These are phyloP conservation scores for Sporisorium iseilematis-ciliati DNA, from an alignment of 1,284 basidiomycete genomes.

Conservation along the genomic window DNA sequence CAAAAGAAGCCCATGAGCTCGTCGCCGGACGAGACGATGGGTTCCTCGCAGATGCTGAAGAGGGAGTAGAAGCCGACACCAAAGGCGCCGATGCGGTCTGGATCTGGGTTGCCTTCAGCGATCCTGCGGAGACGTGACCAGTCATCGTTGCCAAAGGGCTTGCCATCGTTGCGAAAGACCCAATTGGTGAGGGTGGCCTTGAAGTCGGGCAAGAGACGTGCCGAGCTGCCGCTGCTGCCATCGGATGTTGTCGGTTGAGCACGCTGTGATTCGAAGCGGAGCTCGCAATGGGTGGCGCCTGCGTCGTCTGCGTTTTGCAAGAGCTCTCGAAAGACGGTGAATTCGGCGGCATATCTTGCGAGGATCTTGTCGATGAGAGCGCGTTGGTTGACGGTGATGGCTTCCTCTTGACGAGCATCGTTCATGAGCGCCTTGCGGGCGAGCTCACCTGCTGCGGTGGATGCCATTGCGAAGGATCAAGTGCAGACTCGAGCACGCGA, in stretches of 20 bases:
- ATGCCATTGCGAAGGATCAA: slow-evolving; percentile 16
- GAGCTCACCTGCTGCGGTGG: slow-evolving; percentile 38
- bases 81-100: slow-evolving; percentile 72
- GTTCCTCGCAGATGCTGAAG: slow-evolving; percentile 78
- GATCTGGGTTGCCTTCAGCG: slow-evolving; percentile 73
- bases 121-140: slow-evolving; percentile 68
- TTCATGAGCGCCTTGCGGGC: slow-evolving; percentile 56
- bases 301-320: slow-evolving; percentile 97
- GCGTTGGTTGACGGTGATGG: slow-evolving; percentile 94
- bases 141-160: slow-evolving; percentile 64
- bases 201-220: slow-evolving; percentile 66
- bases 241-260: slow-evolving; percentile 12
- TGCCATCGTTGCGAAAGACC: slow-evolving; percentile 86
- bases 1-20: slow-evolving; percentile 94
- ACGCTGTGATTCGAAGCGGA: slow-evolving; percentile 63
- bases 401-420: slow-evolving; percentile 72
- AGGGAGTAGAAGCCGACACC: slow-evolving; percentile 74
- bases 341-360: slow-evolving; percentile 90
- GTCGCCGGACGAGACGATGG: slow-evolving; percentile 88
- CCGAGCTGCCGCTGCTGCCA: slow-evolving; percentile 1
- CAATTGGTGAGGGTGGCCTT: slow-evolving; percentile 70
- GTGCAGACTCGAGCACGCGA: neutral
- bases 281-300: slow-evolving; percentile 73
- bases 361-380: slow-evolving; percentile 75
- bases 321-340: slow-evolving; percentile 85